A percentile compares a stretch with the other conserved stretches of the same genome.
Conservation (phyloP, 2,329 filamentous ascomycete genomes). For the Colletotrichum ledebouriae region DNA sequence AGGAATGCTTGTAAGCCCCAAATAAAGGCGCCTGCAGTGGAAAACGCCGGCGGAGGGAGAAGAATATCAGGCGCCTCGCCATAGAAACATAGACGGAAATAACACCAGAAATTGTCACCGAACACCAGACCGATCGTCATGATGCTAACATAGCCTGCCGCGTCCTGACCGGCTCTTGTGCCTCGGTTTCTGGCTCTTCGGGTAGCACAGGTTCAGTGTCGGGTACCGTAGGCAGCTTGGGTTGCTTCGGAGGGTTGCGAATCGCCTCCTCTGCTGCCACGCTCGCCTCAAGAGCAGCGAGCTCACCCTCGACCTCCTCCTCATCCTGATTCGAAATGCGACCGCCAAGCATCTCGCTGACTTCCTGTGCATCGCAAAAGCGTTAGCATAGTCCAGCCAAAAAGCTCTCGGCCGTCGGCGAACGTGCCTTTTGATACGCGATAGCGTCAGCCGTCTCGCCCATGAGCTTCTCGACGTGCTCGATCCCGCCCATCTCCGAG, state of each 20-base stretch:
- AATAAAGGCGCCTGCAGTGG: conserved; percentile 6
- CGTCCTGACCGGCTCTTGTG: conserved; percentile 38
- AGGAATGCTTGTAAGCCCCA: conserved; percentile 11
- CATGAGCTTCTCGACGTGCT: conserved; percentile 95
- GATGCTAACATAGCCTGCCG: conserved; percentile 56
- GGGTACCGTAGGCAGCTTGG: conserved; percentile 48
- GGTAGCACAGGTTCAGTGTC: conserved; percentile 51
- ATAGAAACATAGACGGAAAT: too few species aligned
- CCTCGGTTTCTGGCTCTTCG: conserved; percentile 39
- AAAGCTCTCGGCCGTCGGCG: neutral
- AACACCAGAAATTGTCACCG: too few species aligned
- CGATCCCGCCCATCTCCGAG: conserved; percentile 94
- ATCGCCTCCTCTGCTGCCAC: conserved; percentile 35
- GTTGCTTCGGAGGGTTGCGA: conserved; percentile 35
- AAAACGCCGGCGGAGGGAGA: too few species aligned
- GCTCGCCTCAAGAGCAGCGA: conserved; percentile 78
- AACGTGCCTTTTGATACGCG: conserved; percentile 85
- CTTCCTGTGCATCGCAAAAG: conserved; percentile 70
- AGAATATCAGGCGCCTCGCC: too few species aligned
- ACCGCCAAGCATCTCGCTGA: conserved; percentile 90
- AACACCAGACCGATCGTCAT: conserved; percentile 25
- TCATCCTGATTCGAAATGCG: conserved; percentile 95
- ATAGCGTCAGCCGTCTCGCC: conserved; percentile 91
- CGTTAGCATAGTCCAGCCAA: too few species aligned
- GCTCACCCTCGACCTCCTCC: conserved; percentile 96